These are phyloP conservation scores for Aspergillus sp. DNA, from an alignment of 2,329 filamentous ascomycete genomes.

Conservation along the genomic window DNA sequence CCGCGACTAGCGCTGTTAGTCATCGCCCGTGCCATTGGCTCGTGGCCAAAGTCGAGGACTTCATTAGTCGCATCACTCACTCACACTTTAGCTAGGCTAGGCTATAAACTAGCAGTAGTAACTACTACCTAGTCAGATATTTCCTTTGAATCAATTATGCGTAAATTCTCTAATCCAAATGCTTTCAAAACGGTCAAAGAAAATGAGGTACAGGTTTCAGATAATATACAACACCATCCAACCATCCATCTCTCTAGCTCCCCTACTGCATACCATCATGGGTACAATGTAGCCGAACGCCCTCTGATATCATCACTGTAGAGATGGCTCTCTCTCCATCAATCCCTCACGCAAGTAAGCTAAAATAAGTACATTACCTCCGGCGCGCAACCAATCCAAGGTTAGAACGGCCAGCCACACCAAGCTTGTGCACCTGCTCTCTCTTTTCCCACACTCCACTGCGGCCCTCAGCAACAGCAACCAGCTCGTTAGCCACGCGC, in stretches of 20 bases:
- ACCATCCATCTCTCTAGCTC: neutral
- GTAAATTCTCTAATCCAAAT: neutral
- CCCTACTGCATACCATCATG: neutral
- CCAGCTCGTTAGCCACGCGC: slow-evolving; percentile 80
- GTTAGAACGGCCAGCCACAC: slow-evolving; percentile 77
- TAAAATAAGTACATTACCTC: neutral
- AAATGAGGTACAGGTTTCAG: neutral
- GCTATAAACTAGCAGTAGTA: too few species aligned
- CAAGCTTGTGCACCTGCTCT: slow-evolving; percentile 75
- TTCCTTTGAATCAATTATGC: neutral
- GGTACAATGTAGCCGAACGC: neutral
- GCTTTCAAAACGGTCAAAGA: slow-evolving; percentile 1
- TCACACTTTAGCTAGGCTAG: too few species aligned
- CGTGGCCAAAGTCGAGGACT: neutral
- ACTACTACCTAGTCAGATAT: too few species aligned
- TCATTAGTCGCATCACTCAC: neutral
- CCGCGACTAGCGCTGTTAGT: neutral
- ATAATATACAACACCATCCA: slow-evolving; percentile 1
- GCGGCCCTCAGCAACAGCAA: slow-evolving; percentile 83
- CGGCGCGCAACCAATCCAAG: slow-evolving; percentile 4
- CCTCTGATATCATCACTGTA: neutral
- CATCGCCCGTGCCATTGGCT: neutral
- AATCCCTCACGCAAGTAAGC: too few species aligned
- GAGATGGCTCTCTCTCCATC: neutral
- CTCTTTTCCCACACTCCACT: slow-evolving; percentile 84